A percentile compares a stretch with the other conserved stretches of the same genome.
phyloP scores from a whole-genome alignment of 164 flowering plant genomes.

The Umbilicus rupestris region DNA sequence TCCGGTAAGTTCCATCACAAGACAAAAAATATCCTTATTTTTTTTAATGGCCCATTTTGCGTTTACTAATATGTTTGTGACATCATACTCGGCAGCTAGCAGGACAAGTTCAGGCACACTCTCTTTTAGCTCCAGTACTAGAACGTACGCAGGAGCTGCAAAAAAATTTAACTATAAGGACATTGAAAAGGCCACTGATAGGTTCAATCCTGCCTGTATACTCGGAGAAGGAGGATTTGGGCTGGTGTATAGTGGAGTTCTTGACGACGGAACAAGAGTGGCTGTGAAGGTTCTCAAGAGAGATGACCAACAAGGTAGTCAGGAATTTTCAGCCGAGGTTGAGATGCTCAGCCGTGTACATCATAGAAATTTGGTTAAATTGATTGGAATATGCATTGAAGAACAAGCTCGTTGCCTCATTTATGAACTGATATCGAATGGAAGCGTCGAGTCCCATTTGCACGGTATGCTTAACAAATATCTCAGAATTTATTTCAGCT shows the following conservation, averaged over 20 bases:
- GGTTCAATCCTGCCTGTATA: constrained; percentile 2
- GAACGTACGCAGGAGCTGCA: background rate
- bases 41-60: too few relatives aligned
- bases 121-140: background rate
- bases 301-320: constrained; percentile 4
- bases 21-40: background rate
- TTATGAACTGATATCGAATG: constrained; percentile 1
- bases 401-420: background rate
- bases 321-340: background rate
- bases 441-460: background rate
- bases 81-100: background rate
- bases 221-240: constrained; percentile 5
- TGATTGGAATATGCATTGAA: constrained; percentile 1
- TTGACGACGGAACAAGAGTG: constrained; percentile 1
- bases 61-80: background rate
- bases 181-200: constrained; percentile 1
- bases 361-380: constrained; percentile 5
- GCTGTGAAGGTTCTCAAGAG: constrained; percentile 6
- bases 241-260: background rate
- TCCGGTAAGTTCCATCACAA: background rate
- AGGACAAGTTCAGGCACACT: background rate
- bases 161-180: background rate
- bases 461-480: background rate
- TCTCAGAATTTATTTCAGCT: background rate
- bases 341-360: constrained; percentile 3